Base-by-base conservation (phyloP, 2,329 filamentous ascomycete species). In the Verticillium longisporum region DNA sequence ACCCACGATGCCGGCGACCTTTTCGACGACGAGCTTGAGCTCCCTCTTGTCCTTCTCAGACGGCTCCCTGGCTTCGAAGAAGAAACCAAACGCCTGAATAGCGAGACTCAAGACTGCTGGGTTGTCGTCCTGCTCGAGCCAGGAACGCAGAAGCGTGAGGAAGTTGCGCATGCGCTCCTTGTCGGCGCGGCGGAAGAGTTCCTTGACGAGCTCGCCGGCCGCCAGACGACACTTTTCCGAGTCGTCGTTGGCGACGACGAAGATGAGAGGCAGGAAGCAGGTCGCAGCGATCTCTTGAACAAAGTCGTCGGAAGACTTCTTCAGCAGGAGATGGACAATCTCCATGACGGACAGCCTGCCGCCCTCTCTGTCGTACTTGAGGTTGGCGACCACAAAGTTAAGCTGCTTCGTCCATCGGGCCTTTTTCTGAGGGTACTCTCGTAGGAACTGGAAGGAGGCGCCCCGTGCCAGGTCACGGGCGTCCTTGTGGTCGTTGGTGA, bases 311-410 rank as follows among this genome's bases (percentile, higher is more conserved):
- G 89, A 88, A 4, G 93, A 88, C 75, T 97, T 98, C 65, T 85
- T 87, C 26, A 98, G 80, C n/a, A 99, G 80, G 54, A 93, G 81
- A 70, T 97, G 89, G 55, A 97, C 82, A 3, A 94, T 87, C 75
- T 99, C 95, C 85, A 99, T 91, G 33, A 97, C 91, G 1, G 93
- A 97, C 63, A 97, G 82, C 41, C 96, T 85, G 33, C 95, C 95
- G 63, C 95, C 90, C 67, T 92, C 88, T 68, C 96, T 87, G 54
- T 94, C 87, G 72, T 97, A 99, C 62, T 94, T 88, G 65, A 99
- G 80, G 70, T 99, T 99, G 68, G 91, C 90, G 57, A 96, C 84
- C 57, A 99, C 81, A 71, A 98, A 99, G 61, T 83, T 86, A 58
- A 97, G 83, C 71, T 98, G 94, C 72, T 96, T 96, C 45, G 85